A percentile compares a stretch with the other conserved stretches of the same genome.
phyloP scores from a whole-genome alignment of 306 rosid genomes.

The Casuarina glauca region DNA sequence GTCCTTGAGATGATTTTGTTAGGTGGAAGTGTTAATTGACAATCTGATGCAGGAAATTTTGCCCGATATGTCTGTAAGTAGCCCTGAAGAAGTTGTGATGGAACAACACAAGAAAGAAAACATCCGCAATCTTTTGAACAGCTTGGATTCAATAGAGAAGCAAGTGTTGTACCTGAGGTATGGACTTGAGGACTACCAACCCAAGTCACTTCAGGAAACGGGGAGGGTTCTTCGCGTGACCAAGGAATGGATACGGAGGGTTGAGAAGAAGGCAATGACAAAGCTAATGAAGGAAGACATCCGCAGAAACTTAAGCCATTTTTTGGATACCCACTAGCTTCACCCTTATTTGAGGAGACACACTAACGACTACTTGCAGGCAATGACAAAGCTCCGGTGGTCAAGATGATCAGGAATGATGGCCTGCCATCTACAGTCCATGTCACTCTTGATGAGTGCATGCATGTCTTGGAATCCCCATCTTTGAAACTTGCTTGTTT shows the following conservation, averaged over 20 bases:
- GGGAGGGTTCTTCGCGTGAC: slow-evolving; percentile 64
- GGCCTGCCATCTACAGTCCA: not conserved
- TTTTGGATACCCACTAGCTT: slow-evolving; percentile 45
- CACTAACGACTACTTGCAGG: too few species aligned
- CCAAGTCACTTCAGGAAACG: slow-evolving; percentile 72
- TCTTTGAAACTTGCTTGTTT: not conserved
- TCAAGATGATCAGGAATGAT: too few species aligned
- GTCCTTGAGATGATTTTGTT: slow-evolving; percentile 3
- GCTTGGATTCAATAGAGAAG: slow-evolving; percentile 71
- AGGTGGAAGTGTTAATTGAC: slow-evolving; percentile 22
- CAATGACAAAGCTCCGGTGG: too few species aligned
- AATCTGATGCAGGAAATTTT: slow-evolving; percentile 51
- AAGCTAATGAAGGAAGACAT: slow-evolving; percentile 53
- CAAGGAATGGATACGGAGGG: slow-evolving; percentile 72
- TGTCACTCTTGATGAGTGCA: not conserved
- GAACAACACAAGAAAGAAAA: slow-evolving; percentile 63
- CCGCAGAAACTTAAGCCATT: slow-evolving; percentile 44
- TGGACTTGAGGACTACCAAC: slow-evolving; percentile 61
- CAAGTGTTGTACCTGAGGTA: slow-evolving; percentile 67
- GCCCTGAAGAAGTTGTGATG: slow-evolving; percentile 67
- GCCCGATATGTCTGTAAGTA: slow-evolving; percentile 51
- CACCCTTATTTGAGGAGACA: slow-evolving; percentile 2
- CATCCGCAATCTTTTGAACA: slow-evolving; percentile 47
- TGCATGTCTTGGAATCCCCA: not conserved
- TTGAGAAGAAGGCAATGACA: slow-evolving; percentile 68